Conservation (phyloP, 1,139 yeast genomes). For the Sugiyamaella japonica region DNA sequence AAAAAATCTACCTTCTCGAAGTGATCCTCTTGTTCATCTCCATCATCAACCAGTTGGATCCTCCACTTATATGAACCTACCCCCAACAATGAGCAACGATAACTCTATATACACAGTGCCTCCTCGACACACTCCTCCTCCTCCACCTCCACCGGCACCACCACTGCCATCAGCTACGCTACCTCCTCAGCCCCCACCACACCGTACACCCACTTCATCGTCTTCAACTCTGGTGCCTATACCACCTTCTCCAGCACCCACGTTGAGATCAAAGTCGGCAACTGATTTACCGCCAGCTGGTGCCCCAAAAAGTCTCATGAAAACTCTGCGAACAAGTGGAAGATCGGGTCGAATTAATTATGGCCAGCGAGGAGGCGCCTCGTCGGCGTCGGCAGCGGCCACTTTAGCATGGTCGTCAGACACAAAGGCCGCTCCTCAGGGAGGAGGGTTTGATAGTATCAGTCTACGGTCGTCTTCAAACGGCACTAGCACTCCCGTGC, state of each 20-base stretch:
- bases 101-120: background rate
- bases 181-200: conserved; percentile 13
- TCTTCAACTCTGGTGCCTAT: conserved; percentile 10
- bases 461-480: background rate
- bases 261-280: conserved; percentile 19
- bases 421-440: background rate
- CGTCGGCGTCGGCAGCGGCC: conserved; percentile 34
- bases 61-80: background rate
- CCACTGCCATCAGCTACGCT: background rate
- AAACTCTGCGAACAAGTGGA: conserved; percentile 28
- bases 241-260: conserved; percentile 7
- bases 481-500: background rate
- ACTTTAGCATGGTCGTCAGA: conserved; percentile 31
- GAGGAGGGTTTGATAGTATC: background rate
- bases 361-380: conserved; percentile 24
- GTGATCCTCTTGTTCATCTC: conserved; percentile 13
- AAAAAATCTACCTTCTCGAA: conserved; percentile 16
- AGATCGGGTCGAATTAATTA: conserved; percentile 27
- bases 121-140: conserved; percentile 3
- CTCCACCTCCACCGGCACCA: conserved; percentile 11
- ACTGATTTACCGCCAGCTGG: conserved; percentile 17
- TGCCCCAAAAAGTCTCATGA: conserved; percentile 25
- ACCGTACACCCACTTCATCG: conserved; percentile 7
- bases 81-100: conserved; percentile 1
- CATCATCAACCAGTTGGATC: background rate